Percentiles rank a stretch among this genome's conserved stretches.
Evolutionary conservation across 441 rosid genomes (phyloP).

Genomic region (Melastoma candidum): DNA sequence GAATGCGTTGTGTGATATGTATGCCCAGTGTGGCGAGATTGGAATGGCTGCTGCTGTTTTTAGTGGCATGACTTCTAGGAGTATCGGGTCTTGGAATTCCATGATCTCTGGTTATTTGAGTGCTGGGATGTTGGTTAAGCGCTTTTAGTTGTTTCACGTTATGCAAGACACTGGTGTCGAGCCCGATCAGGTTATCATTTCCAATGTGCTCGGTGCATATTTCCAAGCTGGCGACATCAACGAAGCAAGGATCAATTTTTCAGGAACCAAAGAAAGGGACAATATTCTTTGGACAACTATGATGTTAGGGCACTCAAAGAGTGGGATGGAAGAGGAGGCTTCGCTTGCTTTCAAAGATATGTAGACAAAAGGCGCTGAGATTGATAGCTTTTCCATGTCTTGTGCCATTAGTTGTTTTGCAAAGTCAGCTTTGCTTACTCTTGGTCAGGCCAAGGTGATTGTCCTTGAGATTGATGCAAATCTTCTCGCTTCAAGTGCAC

Average conservation of each 20-base stretch:
- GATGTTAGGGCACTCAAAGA: slow-evolving; percentile 39
- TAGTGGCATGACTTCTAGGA: slow-evolving; percentile 16
- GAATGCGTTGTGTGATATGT: slow-evolving; percentile 32
- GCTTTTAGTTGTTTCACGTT: slow-evolving; percentile 35
- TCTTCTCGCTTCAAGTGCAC: slow-evolving; percentile 34
- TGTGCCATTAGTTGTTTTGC: slow-evolving; percentile 35
- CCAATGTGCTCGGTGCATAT: slow-evolving; percentile 38
- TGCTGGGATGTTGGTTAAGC: slow-evolving; percentile 27
- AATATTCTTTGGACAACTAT: slow-evolving; percentile 48
- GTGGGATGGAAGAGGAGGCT: slow-evolving; percentile 35
- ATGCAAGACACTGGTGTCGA: slow-evolving; percentile 32
- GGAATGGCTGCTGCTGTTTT: slow-evolving; percentile 27
- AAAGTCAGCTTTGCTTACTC: slow-evolving; percentile 26
- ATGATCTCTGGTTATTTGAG: slow-evolving; percentile 32
- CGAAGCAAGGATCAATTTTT: slow-evolving; percentile 31
- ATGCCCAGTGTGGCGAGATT: slow-evolving; percentile 31
- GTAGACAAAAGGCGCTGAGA: slow-evolving; percentile 22
- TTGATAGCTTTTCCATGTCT: slow-evolving; percentile 29
- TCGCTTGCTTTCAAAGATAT: slow-evolving; percentile 22
- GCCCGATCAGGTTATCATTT: slow-evolving; percentile 42
- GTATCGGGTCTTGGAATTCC: slow-evolving; percentile 31
- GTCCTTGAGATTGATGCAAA: slow-evolving; percentile 21
- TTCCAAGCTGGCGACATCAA: slow-evolving; percentile 24
- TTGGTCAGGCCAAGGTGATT: slow-evolving; percentile 30
- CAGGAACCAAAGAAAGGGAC: slow-evolving; percentile 31